Conservation (phyloP, 2,329 filamentous ascomycete genomes). For the Fonsecaea pugnacius region DNA sequence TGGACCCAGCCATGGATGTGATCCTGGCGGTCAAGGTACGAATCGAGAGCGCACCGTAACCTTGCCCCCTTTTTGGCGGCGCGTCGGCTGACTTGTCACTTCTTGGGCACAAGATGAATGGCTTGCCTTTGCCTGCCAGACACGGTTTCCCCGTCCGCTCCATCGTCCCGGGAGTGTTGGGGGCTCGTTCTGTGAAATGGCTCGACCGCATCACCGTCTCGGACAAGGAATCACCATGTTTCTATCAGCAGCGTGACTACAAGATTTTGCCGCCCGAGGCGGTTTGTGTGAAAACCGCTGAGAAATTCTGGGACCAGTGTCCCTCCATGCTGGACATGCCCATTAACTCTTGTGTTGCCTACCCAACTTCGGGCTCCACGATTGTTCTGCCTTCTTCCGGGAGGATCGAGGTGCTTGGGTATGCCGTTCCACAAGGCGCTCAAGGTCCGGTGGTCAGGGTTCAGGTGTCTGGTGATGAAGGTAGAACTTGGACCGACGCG, state of each 20-base stretch:
- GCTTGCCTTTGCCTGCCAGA: slow-evolving; percentile 50
- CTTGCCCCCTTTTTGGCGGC: background rate
- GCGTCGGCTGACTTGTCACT: slow-evolving; percentile 17
- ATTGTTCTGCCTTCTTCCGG: slow-evolving; percentile 49
- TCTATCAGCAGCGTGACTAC: slow-evolving; percentile 64
- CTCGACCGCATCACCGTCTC: slow-evolving; percentile 59
- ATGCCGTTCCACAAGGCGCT: slow-evolving; percentile 60
- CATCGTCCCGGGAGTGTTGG: slow-evolving; percentile 58
- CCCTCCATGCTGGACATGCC: slow-evolving; percentile 61
- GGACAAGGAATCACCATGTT: slow-evolving; percentile 56
- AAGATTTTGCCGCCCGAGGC: slow-evolving; percentile 62
- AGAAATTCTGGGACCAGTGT: slow-evolving; percentile 57
- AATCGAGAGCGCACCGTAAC: background rate
- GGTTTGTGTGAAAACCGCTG: slow-evolving; percentile 53
- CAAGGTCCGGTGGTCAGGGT: slow-evolving; percentile 59
- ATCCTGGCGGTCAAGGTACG: slow-evolving; percentile 55
- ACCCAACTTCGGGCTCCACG: slow-evolving; percentile 52
- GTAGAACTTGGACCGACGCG: slow-evolving; percentile 57
- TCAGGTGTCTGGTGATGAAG: slow-evolving; percentile 58
- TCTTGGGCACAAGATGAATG: slow-evolving; percentile 52
- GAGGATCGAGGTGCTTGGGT: slow-evolving; percentile 57
- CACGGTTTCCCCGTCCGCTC: slow-evolving; percentile 60
- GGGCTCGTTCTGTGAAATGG: slow-evolving; percentile 62
- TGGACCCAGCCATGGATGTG: slow-evolving; percentile 51
- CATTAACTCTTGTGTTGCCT: slow-evolving; percentile 60